phyloP scores from a whole-genome alignment of 805 yeast genomes.

The Candida tibetensis region DNA sequence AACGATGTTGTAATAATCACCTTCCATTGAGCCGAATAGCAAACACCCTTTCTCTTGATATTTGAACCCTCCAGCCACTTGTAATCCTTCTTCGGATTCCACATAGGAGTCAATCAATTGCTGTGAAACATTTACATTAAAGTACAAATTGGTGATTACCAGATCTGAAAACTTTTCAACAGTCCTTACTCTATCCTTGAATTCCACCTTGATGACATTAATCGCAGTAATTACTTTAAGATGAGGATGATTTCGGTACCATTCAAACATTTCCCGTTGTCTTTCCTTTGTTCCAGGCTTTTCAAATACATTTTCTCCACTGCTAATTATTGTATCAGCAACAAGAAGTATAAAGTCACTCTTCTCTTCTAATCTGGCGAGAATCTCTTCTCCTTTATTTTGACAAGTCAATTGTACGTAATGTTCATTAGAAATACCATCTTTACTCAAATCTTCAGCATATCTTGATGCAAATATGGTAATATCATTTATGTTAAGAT shows the following conservation, averaged over 20 bases:
- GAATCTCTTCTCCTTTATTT: constrained; percentile 64
- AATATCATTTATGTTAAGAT: constrained; percentile 50
- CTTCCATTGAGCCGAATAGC: constrained; percentile 60
- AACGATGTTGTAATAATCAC: constrained; percentile 84
- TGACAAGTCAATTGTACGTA: constrained; percentile 73
- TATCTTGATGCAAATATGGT: constrained; percentile 62
- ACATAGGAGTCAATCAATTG: constrained; percentile 63
- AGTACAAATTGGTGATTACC: constrained; percentile 46
- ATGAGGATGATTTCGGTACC: constrained; percentile 18
- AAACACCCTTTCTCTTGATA: constrained; percentile 73
- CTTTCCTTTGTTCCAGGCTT: constrained; percentile 54
- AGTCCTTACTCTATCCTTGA: constrained; percentile 5
- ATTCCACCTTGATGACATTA: constrained; percentile 18
- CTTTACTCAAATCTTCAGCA: constrained; percentile 71
- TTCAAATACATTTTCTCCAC: constrained; percentile 63
- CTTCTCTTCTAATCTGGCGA: constrained; percentile 35
- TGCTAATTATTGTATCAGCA: constrained; percentile 78
- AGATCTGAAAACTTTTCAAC: constrained; percentile 8
- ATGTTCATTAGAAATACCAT: constrained; percentile 36
- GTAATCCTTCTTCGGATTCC: constrained; percentile 65
- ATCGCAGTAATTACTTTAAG: constrained; percentile 37
- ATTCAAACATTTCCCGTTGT: constrained; percentile 29
- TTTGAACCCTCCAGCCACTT: constrained; percentile 91
- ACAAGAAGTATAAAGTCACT: constrained; percentile 41
- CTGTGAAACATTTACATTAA: constrained; percentile 47